These are phyloP conservation scores for Primulina eburnea DNA, from an alignment of 257 asterid species.

Conservation along the genomic window DNA sequence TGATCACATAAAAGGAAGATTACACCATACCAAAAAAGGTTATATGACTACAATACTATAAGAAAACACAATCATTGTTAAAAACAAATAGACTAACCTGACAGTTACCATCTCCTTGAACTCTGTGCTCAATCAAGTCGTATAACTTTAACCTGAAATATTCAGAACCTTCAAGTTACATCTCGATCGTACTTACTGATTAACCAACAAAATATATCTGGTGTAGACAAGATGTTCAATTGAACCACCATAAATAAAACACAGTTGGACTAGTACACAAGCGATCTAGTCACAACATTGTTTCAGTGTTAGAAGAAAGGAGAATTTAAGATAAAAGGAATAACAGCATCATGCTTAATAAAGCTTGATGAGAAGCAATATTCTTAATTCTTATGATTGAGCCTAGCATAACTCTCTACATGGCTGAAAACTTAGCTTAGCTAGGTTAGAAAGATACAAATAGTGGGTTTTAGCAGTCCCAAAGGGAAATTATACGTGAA, in stretches of 20 bases:
- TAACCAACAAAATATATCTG: background rate
- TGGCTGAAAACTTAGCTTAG: slow-evolving; percentile 3
- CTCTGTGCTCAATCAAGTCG: slow-evolving; percentile 86
- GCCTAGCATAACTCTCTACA: background rate
- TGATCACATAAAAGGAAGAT: background rate
- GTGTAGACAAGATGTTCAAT: background rate
- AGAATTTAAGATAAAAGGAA: too few relatives aligned
- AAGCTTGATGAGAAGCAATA: slow-evolving; percentile 13
- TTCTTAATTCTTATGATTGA: slow-evolving; percentile 15
- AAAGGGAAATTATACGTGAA: background rate
- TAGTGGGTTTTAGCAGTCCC: background rate
- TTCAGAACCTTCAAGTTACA: slow-evolving; percentile 27
- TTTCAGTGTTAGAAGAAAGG: too few relatives aligned
- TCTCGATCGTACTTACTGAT: background rate
- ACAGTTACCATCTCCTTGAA: slow-evolving; percentile 97
- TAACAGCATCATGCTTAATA: background rate
- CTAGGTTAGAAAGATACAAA: background rate
- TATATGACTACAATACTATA: slow-evolving; percentile 5
- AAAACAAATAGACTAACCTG: slow-evolving; percentile 54
- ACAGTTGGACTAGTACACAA: background rate
- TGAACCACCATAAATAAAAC: slow-evolving; percentile 9
- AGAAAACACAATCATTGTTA: slow-evolving; percentile 7
- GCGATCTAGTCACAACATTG: too few relatives aligned
- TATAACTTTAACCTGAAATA: slow-evolving; percentile 73
- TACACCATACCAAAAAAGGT: background rate